These are phyloP conservation scores for Breynia disticha DNA, from an alignment of 441 rosid species.

Conservation along the genomic window DNA sequence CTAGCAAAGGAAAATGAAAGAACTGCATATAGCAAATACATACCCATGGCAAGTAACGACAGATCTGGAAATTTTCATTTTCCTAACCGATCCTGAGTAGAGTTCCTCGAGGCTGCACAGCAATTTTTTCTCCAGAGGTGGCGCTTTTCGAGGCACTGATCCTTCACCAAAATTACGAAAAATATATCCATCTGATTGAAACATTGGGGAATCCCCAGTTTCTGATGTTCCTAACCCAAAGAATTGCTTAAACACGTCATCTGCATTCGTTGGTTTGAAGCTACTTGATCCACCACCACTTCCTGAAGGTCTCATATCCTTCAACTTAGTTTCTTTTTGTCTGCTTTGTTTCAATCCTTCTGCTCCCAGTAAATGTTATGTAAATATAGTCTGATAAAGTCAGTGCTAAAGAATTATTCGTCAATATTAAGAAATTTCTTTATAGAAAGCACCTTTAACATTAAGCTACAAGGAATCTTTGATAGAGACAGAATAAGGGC, in stretches of 20 bases:
- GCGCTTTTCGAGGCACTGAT: conserved; percentile 53
- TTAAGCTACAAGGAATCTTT: too few species aligned
- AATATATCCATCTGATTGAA: conserved; percentile 63
- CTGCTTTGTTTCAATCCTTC: conserved; percentile 90
- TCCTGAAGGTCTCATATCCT: conserved; percentile 59
- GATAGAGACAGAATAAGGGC: too few species aligned
- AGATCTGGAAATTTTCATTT: conserved; percentile 94
- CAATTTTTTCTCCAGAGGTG: conserved; percentile 76
- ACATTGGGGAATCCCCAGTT: conserved; percentile 56
- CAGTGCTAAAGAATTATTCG: too few species aligned
- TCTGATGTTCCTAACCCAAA: conserved; percentile 71
- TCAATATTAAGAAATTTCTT: too few species aligned
- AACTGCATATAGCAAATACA: too few species aligned
- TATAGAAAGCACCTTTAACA: too few species aligned
- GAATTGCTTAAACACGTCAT: conserved; percentile 88
- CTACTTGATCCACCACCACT: conserved; percentile 42
- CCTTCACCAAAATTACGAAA: conserved; percentile 61
- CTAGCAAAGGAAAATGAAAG: too few species aligned
- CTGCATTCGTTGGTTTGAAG: conserved; percentile 87
- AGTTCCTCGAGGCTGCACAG: conserved; percentile 87
- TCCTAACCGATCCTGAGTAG: conserved; percentile 74
- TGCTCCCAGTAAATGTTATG: too few species aligned
- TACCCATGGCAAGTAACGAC: conserved; percentile 64
- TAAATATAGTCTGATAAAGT: too few species aligned
- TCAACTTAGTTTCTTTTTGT: too few species aligned